Evolutionary conservation across 2,329 filamentous ascomycete genomes (phyloP).

Genomic region (Fusarium solani-melongenae): DNA sequence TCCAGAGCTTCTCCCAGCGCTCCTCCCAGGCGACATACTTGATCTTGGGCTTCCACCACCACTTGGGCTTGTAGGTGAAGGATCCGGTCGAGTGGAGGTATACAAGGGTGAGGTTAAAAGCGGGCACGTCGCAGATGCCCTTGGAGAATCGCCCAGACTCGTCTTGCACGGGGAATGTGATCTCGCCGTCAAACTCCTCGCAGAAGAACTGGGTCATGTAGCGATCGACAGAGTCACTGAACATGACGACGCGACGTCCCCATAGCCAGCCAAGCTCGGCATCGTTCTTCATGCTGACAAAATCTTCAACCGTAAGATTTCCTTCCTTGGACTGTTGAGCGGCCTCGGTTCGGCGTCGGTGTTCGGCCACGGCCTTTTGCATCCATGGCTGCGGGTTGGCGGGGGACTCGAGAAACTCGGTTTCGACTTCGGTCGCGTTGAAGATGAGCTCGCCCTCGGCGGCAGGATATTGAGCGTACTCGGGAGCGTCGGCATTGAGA

Average conservation of each 20-base stretch:
- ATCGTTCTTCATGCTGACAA: conserved; percentile 21
- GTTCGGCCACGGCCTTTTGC: conserved; percentile 26
- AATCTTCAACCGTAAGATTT: conserved; percentile 13
- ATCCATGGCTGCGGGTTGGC: conserved; percentile 32
- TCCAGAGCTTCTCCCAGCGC: conserved; percentile 28
- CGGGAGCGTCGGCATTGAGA: conserved; percentile 66
- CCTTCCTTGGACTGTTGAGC: background rate
- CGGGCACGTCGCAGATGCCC: conserved; percentile 12
- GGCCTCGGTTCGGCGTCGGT: conserved; percentile 8
- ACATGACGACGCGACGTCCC: conserved; percentile 32
- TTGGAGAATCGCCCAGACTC: conserved; percentile 9
- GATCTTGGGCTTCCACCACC: conserved; percentile 36
- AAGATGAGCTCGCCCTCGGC: conserved; percentile 67
- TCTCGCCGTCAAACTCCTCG: conserved; percentile 17
- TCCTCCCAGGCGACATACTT: conserved; percentile 30
- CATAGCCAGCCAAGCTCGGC: conserved; percentile 26
- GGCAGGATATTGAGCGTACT: conserved; percentile 53
- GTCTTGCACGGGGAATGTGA: conserved; percentile 19
- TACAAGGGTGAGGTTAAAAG: conserved; percentile 19
- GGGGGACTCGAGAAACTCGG: conserved; percentile 14
- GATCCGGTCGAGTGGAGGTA: conserved; percentile 32
- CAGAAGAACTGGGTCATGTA: conserved; percentile 34
- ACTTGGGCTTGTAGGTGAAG: conserved; percentile 28
- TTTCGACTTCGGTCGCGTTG: conserved; percentile 67
- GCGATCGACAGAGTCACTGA: conserved; percentile 30